These are phyloP conservation scores for Emergomyces orientalis DNA, from an alignment of 2,329 filamentous ascomycete species.

Conservation along the genomic window DNA sequence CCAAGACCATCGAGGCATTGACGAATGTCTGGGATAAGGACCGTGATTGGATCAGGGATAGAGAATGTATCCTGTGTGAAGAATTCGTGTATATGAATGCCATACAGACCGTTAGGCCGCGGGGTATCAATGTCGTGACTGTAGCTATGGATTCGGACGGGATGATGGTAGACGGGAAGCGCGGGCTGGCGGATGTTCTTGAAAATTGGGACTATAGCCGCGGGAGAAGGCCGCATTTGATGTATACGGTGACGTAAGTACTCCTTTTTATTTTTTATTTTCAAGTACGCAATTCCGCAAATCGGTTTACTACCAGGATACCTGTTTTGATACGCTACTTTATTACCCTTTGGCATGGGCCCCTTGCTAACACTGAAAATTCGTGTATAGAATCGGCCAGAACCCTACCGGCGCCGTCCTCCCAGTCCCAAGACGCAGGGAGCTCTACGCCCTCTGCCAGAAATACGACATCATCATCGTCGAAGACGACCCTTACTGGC, in stretches of 20 bases:
- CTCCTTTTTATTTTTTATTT: too few species aligned
- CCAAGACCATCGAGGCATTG: conserved; percentile 67
- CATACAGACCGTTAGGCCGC: conserved; percentile 55
- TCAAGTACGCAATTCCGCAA: background rate
- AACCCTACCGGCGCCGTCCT: conserved; percentile 76
- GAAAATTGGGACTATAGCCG: conserved; percentile 68
- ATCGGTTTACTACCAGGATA: background rate
- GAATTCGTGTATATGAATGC: conserved; percentile 73
- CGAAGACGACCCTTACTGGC: conserved; percentile 95
- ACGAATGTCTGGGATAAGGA: conserved; percentile 65
- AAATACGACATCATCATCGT: conserved; percentile 83
- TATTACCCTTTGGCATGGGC: background rate
- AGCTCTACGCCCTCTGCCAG: conserved; percentile 71
- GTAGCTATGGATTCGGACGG: conserved; percentile 70
- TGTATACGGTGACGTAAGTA: conserved; percentile 86
- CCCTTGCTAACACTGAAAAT: background rate
- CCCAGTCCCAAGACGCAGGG: conserved; percentile 61
- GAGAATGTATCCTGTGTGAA: conserved; percentile 72
- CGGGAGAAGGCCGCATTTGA: conserved; percentile 68
- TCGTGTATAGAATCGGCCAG: conserved; percentile 59
- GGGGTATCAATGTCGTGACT: conserved; percentile 62
- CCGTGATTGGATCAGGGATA: conserved; percentile 55
- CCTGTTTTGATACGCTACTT: background rate
- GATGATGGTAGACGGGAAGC: conserved; percentile 64
- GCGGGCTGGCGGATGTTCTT: conserved; percentile 67